Percentiles rank a stretch among this genome's conserved stretches.
phyloP scores from a whole-genome alignment of 1,139 yeast genomes.

The Sugiyamaella castrensis region DNA sequence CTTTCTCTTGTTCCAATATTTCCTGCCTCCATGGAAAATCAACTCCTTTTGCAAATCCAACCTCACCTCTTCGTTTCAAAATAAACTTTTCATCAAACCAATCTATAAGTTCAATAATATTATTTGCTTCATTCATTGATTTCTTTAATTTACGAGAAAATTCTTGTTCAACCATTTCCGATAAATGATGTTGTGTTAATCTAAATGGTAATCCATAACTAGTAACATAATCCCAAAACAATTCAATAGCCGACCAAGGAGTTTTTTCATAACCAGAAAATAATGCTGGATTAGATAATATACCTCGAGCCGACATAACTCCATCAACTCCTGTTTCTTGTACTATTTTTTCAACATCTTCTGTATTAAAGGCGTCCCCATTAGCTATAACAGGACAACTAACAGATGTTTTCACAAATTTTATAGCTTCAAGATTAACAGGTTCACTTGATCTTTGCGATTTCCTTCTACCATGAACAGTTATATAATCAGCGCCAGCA shows the following conservation, averaged over 20 bases:
- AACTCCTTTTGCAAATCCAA: slow-evolving; percentile 59
- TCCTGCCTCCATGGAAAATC: slow-evolving; percentile 62
- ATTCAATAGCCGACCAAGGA: slow-evolving; percentile 90
- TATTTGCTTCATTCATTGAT: slow-evolving; percentile 60
- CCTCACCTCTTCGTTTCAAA: slow-evolving; percentile 62
- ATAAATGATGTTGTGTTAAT: slow-evolving; percentile 79
- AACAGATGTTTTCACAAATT: slow-evolving; percentile 56
- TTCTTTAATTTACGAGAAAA: slow-evolving; percentile 54
- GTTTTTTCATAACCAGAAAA: slow-evolving; percentile 70
- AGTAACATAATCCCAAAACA: slow-evolving; percentile 73
- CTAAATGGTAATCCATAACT: slow-evolving; percentile 82
- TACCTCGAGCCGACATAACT: slow-evolving; percentile 93
- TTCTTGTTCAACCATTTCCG: slow-evolving; percentile 72
- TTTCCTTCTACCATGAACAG: slow-evolving; percentile 90
- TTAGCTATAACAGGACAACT: slow-evolving; percentile 81
- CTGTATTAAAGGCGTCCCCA: slow-evolving; percentile 79
- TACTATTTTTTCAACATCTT: slow-evolving; percentile 61
- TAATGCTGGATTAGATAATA: slow-evolving; percentile 79
- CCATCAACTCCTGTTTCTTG: slow-evolving; percentile 78
- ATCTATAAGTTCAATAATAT: slow-evolving; percentile 64
- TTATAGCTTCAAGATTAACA: slow-evolving; percentile 79
- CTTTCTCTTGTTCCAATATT: too few relatives aligned
- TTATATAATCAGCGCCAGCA: slow-evolving; percentile 90
- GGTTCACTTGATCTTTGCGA: slow-evolving; percentile 82
- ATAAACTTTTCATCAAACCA: slow-evolving; percentile 75